Evolutionary conservation across 495 filamentous ascomycete species (phyloP).

Genomic region (Penicillium chermesinum): DNA sequence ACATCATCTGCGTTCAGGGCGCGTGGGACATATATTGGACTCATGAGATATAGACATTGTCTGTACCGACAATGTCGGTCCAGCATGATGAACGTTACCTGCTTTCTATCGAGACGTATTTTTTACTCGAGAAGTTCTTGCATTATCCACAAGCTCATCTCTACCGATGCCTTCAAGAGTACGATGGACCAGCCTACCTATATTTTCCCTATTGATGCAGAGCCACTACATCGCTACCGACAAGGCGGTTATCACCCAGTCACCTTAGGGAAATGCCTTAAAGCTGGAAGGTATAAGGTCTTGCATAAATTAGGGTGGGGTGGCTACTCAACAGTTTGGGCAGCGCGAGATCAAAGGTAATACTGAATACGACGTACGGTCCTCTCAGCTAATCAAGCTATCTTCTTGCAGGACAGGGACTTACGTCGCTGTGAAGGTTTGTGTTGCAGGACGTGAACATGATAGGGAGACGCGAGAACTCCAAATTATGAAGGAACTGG

Average conservation of each 20-base stretch:
- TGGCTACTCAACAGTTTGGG: constrained; percentile 47
- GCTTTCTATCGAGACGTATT: constrained; percentile 9
- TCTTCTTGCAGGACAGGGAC: constrained; percentile 12
- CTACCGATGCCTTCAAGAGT: constrained; percentile 13
- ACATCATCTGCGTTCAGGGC: too few species aligned
- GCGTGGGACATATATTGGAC: too few species aligned
- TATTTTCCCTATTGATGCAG: constrained; percentile 16
- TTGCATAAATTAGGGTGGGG: constrained; percentile 47
- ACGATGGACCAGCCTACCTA: constrained; percentile 16
- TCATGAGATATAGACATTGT: too few species aligned
- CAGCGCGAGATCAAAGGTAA: constrained; percentile 36
- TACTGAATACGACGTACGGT: constrained; percentile 5
- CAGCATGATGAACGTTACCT: too few species aligned
- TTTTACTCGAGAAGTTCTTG: constrained; percentile 8
- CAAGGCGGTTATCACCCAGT: constrained; percentile 43
- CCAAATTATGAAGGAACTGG: constrained; percentile 18
- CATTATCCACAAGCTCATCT: constrained; percentile 10
- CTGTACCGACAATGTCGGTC: too few species aligned
- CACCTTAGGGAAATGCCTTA: constrained; percentile 31
- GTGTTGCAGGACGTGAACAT: constrained; percentile 16
- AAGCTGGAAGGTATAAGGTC: constrained; percentile 38
- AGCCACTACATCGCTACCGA: constrained; percentile 28
- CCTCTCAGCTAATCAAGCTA: constrained; percentile 15
- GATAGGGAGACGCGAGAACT: constrained; percentile 21
- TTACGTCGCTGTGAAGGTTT: constrained; percentile 32